Base-by-base conservation (phyloP, 2,329 filamentous ascomycete genomes). In the Tolypocladium guangdongense region DNA sequence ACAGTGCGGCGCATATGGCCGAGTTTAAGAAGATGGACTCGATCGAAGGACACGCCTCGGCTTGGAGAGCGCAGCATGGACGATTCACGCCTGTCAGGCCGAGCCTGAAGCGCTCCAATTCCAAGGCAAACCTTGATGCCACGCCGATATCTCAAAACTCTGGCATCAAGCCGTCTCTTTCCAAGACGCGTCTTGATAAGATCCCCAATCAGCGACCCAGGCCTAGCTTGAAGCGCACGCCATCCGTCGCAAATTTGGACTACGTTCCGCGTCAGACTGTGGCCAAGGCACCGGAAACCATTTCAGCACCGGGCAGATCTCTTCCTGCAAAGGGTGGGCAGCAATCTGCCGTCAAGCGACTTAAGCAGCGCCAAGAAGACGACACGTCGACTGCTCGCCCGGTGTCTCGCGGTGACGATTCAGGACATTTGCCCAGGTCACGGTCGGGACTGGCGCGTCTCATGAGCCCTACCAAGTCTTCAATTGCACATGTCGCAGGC, bases 11-110 rank as follows among this genome's bases (percentile, higher is more conserved):
- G 38, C 92, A 97, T 67, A 87, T 88, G 81, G 83, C 85, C 50
- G 82, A 92, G 64, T 96, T 97, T 73, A 89, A 89, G 71, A 97
- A 95, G 76, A 96, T 97, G 92, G 90, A 96, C 66, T 96, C 91
- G 2, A 96, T 97, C 64, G 88, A 83, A 45, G 85, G 85, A 57
- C 91, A 96, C 66, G 78, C 90, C 10, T 95, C 91, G 12, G 81
- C 86, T 18, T 93, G 85, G 73, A 79, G 88, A 57, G 78, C 78
- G 24, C 76, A 80, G 55, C 70, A 76, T 5, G 76, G 69, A 37
- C 76, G 78, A 10, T 69, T 74, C 58, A 78, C 79, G n/a, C 79
- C 81, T 11, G 66, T 72, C 51, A 63, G 63, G 53, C 62, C 68
- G 32, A 58, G 60, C 24, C 58, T 71, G 47, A 75, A 71, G 58